Conservation (phyloP, 495 filamentous ascomycete species). For the Talaromyces trachyspermus region DNA sequence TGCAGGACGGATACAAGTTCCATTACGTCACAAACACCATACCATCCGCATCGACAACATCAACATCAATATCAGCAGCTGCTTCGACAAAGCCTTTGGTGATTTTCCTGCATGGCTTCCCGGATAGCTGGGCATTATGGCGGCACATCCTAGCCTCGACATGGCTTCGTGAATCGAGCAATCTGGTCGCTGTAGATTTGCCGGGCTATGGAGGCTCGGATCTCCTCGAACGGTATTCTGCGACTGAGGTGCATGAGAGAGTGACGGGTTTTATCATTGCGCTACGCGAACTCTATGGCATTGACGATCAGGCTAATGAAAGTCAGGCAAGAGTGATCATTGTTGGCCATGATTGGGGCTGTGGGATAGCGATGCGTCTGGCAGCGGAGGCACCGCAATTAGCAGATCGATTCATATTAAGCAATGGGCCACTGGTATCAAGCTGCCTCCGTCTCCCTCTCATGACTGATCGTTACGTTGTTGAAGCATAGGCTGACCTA, state of each 20-base stretch:
- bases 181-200: constrained; percentile 45
- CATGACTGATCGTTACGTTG: neutral
- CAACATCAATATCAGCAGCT: too few species aligned
- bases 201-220: constrained; percentile 51
- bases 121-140: constrained; percentile 50
- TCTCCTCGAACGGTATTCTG: constrained; percentile 35
- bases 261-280: constrained; percentile 42
- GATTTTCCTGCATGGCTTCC: constrained; percentile 53
- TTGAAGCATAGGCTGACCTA: constrained; percentile 7
- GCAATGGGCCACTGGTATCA: constrained; percentile 40
- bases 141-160: constrained; percentile 29
- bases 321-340: constrained; percentile 34
- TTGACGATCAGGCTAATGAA: constrained; percentile 18
- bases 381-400: constrained; percentile 47
- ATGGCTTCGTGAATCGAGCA: constrained; percentile 24
- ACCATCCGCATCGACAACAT: constrained; percentile 13
- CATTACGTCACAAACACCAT: constrained; percentile 43
- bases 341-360: constrained; percentile 53
- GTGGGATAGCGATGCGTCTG: constrained; percentile 41
- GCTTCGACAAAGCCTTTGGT: constrained; percentile 37
- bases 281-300: constrained; percentile 38
- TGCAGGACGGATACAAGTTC: constrained; percentile 42
- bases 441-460: neutral
- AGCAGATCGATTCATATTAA: constrained; percentile 45
- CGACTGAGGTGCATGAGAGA: constrained; percentile 42